phyloP scores from a whole-genome alignment of 305 asterid genomes.

The Euphrasia arctica region DNA sequence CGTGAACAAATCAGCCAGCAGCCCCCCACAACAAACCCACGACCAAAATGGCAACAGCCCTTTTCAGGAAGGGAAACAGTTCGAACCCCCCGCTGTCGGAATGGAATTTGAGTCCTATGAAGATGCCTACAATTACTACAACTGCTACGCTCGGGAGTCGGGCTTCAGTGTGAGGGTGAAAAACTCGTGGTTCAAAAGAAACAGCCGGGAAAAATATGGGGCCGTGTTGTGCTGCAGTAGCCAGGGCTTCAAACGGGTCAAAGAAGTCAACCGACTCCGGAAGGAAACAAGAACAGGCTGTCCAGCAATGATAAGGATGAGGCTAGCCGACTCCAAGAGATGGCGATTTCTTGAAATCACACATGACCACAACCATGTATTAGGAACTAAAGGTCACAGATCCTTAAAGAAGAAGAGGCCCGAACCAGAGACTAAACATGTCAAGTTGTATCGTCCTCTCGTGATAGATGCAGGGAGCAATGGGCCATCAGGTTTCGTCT shows the following conservation, averaged over 20 bases:
- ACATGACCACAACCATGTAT: conserved; percentile 72
- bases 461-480: conserved; percentile 50
- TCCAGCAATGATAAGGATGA: conserved; percentile 73
- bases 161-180: conserved; percentile 79
- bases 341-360: conserved; percentile 73
- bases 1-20: conserved; percentile 29
- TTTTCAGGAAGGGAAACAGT: conserved; percentile 41
- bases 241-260: conserved; percentile 75
- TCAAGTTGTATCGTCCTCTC: conserved; percentile 56
- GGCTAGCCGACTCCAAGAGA: conserved; percentile 63
- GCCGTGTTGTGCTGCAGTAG: conserved; percentile 87
- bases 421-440: conserved; percentile 47
- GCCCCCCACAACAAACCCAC: conserved; percentile 30
- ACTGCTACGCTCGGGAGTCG: conserved; percentile 59
- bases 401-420: conserved; percentile 43
- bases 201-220: conserved; percentile 77
- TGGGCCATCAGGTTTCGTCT: conserved; percentile 33
- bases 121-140: conserved; percentile 78
- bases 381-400: conserved; percentile 48
- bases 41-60: conserved; percentile 32
- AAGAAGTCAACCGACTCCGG: conserved; percentile 58
- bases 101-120: conserved; percentile 90
- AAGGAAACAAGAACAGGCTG: conserved; percentile 89
- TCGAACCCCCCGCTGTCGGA: conserved; percentile 61
- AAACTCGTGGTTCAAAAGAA: conserved; percentile 81